phyloP scores from a whole-genome alignment of 2,329 filamentous ascomycete species.

The Ambrosiella xylebori region DNA sequence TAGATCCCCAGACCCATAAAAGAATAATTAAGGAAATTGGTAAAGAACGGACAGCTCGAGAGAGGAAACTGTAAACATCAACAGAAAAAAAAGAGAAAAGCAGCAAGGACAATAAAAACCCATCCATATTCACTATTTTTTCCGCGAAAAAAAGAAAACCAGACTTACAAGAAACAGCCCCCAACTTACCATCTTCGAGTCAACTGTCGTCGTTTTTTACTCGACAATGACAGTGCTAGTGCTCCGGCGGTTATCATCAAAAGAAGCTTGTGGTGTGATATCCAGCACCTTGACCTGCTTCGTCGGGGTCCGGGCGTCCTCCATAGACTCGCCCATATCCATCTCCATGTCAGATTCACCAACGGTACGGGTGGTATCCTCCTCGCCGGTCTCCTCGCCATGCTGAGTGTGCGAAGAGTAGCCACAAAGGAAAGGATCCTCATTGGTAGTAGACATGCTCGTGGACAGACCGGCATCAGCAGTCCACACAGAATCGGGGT shows the following conservation, averaged over 20 bases:
- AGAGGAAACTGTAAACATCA: not conserved
- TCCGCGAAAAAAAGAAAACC: not conserved
- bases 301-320: not conserved
- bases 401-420: slow-evolving; percentile 5
- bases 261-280: slow-evolving; percentile 38
- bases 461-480: slow-evolving; percentile 14
- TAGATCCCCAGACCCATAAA: not conserved
- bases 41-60: slow-evolving; percentile 4
- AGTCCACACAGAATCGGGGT: slow-evolving; percentile 43
- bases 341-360: slow-evolving; percentile 14
- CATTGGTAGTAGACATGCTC: not conserved
- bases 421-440: slow-evolving; percentile 4
- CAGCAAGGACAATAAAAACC: slow-evolving; percentile 1
- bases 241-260: slow-evolving; percentile 27
- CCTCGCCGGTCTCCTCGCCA: slow-evolving; percentile 19
- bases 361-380: slow-evolving; percentile 12
- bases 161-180: slow-evolving; percentile 9
- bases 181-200: not conserved
- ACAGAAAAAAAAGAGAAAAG: not conserved
- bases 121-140: not conserved
- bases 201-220: not conserved
- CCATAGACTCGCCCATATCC: slow-evolving; percentile 18
- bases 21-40: not conserved
- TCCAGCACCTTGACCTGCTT: slow-evolving; percentile 42
- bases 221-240: slow-evolving; percentile 4